Evolutionary conservation across 768 basidiomycete species (phyloP).

Genomic region (Leucosporidium yakuticum): DNA sequence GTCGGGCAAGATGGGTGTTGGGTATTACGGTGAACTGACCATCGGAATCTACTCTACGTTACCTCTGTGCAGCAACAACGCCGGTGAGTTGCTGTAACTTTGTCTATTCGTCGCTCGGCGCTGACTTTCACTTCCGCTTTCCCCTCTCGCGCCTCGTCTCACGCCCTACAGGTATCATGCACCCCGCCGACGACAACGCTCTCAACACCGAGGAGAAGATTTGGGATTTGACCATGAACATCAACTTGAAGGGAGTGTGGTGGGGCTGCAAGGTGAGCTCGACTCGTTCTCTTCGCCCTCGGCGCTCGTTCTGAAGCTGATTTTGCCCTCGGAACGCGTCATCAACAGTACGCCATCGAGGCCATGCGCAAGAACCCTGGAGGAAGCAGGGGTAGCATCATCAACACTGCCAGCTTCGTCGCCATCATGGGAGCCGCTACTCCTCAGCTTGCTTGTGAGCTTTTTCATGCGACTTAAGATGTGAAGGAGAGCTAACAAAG

Average conservation of each 20-base stretch:
- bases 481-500: background rate
- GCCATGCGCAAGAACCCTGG: slow-evolving; percentile 92
- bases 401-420: slow-evolving; percentile 97
- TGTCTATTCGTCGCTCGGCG: no score
- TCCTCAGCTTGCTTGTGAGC: slow-evolving; percentile 89
- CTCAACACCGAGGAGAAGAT: slow-evolving; percentile 93
- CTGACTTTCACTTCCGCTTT: background rate
- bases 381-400: slow-evolving; percentile 74
- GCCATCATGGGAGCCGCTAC: slow-evolving; percentile 93
- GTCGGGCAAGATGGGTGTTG: background rate
- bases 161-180: slow-evolving; percentile 69
- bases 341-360: slow-evolving; percentile 81
- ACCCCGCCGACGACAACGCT: slow-evolving; percentile 86
- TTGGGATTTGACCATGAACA: slow-evolving; percentile 57
- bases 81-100: slow-evolving; percentile 43
- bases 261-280: slow-evolving; percentile 69
- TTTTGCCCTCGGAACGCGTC: no score
- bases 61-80: slow-evolving; percentile 24
- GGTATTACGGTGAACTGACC: no score
- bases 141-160: background rate
- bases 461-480: background rate
- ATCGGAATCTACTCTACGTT: no score
- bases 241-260: slow-evolving; percentile 97
- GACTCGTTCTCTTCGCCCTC: background rate
- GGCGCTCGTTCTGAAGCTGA: background rate